phyloP scores from a whole-genome alignment of 441 rosid genomes.

The Syzygium syzygioides region DNA sequence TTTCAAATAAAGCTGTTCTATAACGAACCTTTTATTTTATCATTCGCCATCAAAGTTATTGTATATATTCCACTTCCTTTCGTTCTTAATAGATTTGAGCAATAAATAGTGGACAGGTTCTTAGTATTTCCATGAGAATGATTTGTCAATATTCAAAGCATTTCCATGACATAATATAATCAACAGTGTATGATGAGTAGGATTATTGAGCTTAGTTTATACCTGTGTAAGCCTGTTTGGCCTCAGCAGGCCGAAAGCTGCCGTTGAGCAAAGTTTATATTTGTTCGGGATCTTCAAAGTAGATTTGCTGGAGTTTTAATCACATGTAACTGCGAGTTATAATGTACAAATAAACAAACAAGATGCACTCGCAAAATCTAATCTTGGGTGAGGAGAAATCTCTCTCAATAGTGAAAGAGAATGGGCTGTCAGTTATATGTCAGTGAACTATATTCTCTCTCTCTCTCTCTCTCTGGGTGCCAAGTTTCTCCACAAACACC shows the following conservation, averaged over 20 bases:
- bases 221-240: neutral
- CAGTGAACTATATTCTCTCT: conserved; percentile 15
- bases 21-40: neutral
- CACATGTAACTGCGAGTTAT: conserved; percentile 5
- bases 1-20: neutral
- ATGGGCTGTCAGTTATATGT: conserved; percentile 12
- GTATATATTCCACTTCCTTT: neutral
- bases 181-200: neutral
- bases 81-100: neutral
- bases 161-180: neutral
- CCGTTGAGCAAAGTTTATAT: neutral
- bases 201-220: neutral
- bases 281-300: conserved; percentile 32
- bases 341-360: neutral
- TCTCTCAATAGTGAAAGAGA: conserved; percentile 3
- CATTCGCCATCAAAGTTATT: neutral
- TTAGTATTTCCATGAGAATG: neutral
- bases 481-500: conserved; percentile 11
- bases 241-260: neutral
- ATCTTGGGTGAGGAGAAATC: conserved; percentile 22
- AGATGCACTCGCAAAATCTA: conserved; percentile 11
- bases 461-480: conserved; percentile 4
- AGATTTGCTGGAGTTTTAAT: conserved; percentile 12
- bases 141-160: neutral
- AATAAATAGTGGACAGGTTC: neutral